phyloP scores from a whole-genome alignment of 2,329 filamentous ascomycete species.

The Eurotiales sp. region DNA sequence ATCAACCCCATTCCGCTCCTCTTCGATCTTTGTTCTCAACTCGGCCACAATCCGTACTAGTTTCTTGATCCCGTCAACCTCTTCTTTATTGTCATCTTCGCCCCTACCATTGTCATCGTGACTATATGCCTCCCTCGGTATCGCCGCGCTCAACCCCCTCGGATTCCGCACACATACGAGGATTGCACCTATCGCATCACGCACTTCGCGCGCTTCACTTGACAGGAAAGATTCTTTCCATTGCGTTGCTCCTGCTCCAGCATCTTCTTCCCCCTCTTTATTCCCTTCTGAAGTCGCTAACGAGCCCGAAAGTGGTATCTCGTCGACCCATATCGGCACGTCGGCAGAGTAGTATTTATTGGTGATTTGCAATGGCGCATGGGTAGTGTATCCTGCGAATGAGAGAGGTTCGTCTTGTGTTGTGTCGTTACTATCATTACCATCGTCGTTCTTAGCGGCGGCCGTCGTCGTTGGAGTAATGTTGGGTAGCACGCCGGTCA shows the following conservation, averaged over 20 bases:
- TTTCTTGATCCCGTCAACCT: conserved; percentile 27
- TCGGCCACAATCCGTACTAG: conserved; percentile 35
- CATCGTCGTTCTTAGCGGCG: background rate
- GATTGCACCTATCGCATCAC: conserved; percentile 43
- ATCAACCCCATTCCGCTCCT: conserved; percentile 34
- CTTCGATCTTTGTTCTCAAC: conserved; percentile 39
- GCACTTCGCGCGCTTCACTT: conserved; percentile 39
- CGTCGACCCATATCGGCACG: conserved; percentile 46
- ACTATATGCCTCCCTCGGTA: conserved; percentile 4
- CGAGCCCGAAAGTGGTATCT: conserved; percentile 30
- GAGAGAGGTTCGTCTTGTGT: conserved; percentile 18
- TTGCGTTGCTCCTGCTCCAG: conserved; percentile 18
- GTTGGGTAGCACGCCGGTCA: conserved; percentile 28
- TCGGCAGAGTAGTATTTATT: conserved; percentile 45
- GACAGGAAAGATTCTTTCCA: conserved; percentile 43
- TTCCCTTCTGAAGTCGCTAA: background rate
- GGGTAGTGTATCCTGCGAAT: conserved; percentile 46
- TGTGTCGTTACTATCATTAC: background rate
- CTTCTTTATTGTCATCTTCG: conserved; percentile 9
- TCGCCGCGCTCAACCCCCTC: background rate
- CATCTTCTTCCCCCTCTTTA: background rate
- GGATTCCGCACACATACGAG: conserved; percentile 35
- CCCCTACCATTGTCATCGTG: background rate
- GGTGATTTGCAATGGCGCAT: conserved; percentile 37
- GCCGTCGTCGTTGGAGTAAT: conserved; percentile 9